These are phyloP conservation scores for Corylus avellana DNA, from an alignment of 306 rosid genomes.

Conservation along the genomic window DNA sequence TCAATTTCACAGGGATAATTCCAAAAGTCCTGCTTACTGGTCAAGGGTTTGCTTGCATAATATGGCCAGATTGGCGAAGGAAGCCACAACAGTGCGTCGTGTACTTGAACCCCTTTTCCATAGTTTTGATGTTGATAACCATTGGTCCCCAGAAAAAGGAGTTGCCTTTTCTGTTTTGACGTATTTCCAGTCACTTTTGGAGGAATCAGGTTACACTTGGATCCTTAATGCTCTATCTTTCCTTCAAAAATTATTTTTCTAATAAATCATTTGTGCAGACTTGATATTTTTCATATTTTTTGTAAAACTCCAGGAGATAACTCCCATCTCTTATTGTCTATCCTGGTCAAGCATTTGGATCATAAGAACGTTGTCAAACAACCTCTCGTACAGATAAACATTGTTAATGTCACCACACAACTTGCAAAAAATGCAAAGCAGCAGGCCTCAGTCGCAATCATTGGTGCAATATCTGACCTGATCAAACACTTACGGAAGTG, in stretches of 20 bases:
- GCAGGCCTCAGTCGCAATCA: slow-evolving; percentile 59
- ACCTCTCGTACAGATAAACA: slow-evolving; percentile 66
- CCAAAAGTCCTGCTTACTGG: slow-evolving; percentile 82
- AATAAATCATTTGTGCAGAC: neutral
- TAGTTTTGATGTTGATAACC: slow-evolving; percentile 68
- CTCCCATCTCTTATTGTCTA: slow-evolving; percentile 72
- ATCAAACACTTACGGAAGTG: slow-evolving; percentile 79
- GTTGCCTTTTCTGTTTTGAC: slow-evolving; percentile 63
- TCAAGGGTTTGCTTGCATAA: slow-evolving; percentile 77
- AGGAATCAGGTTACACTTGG: slow-evolving; percentile 71
- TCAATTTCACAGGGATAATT: slow-evolving; percentile 58
- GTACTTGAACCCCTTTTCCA: slow-evolving; percentile 90
- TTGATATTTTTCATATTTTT: slow-evolving; percentile 20
- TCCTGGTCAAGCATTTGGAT: slow-evolving; percentile 94
- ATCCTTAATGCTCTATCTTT: slow-evolving; percentile 15
- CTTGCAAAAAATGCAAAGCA: slow-evolving; percentile 73
- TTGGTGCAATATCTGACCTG: slow-evolving; percentile 77
- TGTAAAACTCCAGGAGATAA: slow-evolving; percentile 65
- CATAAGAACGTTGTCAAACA: slow-evolving; percentile 78
- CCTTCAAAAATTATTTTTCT: neutral
- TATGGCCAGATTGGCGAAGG: slow-evolving; percentile 79
- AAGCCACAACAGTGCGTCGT: slow-evolving; percentile 78
- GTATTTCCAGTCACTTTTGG: slow-evolving; percentile 73
- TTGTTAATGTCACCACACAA: slow-evolving; percentile 58
- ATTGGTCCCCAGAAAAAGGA: slow-evolving; percentile 81